Evolutionary conservation across 1,284 basidiomycete species (phyloP).

Genomic region (Trichosporon ovoides): DNA sequence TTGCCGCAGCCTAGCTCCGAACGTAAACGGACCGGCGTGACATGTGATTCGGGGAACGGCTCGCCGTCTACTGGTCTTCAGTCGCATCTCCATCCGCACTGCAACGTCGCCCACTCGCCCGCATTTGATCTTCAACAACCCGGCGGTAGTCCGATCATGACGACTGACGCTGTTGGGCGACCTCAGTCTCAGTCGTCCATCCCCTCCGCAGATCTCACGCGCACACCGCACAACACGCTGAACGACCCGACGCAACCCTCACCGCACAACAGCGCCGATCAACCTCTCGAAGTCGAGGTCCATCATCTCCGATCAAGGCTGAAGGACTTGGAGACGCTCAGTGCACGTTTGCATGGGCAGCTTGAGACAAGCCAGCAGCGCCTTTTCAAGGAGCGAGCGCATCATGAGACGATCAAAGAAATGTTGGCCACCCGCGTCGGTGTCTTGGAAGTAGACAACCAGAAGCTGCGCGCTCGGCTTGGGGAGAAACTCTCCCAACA

Average conservation of each 20-base stretch:
- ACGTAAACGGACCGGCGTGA: background rate
- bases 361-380: conserved; percentile 5
- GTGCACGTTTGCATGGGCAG: background rate
- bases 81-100: background rate
- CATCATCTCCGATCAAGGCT: background rate
- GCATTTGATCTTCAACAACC: background rate
- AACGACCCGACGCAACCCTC: background rate
- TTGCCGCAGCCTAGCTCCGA: conserved; percentile 1
- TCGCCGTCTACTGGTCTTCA: background rate
- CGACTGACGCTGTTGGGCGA: background rate
- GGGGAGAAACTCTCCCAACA: background rate
- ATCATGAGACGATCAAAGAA: conserved; percentile 2
- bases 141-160: background rate
- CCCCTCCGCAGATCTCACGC: background rate
- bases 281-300: background rate
- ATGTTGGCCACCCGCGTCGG: conserved; percentile 5
- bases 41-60: background rate
- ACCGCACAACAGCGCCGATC: background rate
- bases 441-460: background rate
- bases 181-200: too few species aligned
- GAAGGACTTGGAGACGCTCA: background rate
- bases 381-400: conserved; percentile 2
- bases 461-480: background rate
- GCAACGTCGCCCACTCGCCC: background rate
- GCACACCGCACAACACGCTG: background rate